Conservation (phyloP, 2,329 filamentous ascomycete species). For the Curvularia sp. region DNA sequence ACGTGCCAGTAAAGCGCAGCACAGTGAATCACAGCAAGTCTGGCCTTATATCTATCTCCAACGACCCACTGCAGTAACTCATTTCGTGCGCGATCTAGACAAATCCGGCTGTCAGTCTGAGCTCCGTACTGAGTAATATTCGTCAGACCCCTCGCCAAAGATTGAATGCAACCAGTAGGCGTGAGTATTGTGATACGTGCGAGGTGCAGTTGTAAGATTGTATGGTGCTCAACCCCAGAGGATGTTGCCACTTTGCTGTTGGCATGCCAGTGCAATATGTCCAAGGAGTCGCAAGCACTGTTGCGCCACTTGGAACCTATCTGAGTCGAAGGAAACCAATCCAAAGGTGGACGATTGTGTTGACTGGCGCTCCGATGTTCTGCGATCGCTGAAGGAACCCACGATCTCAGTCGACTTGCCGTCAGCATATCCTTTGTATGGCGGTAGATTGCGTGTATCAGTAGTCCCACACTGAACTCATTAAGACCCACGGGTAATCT, state of each 20-base stretch:
- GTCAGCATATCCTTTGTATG: slow-evolving; percentile 58
- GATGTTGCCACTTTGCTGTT: slow-evolving; percentile 59
- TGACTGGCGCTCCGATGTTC: slow-evolving; percentile 20
- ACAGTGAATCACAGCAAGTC: slow-evolving; percentile 63
- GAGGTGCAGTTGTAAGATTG: slow-evolving; percentile 63
- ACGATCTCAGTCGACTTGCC: slow-evolving; percentile 55
- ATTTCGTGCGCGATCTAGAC: slow-evolving; percentile 7
- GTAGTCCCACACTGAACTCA: slow-evolving; percentile 58
- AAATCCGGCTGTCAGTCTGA: neutral
- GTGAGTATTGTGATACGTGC: slow-evolving; percentile 61
- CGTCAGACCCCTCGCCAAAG: slow-evolving; percentile 45
- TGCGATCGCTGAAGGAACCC: slow-evolving; percentile 33
- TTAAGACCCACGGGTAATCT: slow-evolving; percentile 53
- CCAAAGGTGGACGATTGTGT: slow-evolving; percentile 2
- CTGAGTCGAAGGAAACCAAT: slow-evolving; percentile 58
- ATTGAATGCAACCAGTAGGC: slow-evolving; percentile 57
- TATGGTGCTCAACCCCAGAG: slow-evolving; percentile 61
- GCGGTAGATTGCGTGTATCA: slow-evolving; percentile 60
- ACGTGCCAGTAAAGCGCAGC: slow-evolving; percentile 62
- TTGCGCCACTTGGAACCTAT: slow-evolving; percentile 60
- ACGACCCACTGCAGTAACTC: slow-evolving; percentile 58
- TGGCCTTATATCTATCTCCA: slow-evolving; percentile 63
- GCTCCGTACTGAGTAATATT: neutral
- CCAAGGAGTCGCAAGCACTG: slow-evolving; percentile 57
- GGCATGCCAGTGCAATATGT: slow-evolving; percentile 65